A percentile compares a stretch with the other conserved stretches of the same genome.
These are phyloP conservation scores for Trichophyton verrucosum DNA, from an alignment of 2,329 filamentous ascomycete genomes.

Conservation along the genomic window DNA sequence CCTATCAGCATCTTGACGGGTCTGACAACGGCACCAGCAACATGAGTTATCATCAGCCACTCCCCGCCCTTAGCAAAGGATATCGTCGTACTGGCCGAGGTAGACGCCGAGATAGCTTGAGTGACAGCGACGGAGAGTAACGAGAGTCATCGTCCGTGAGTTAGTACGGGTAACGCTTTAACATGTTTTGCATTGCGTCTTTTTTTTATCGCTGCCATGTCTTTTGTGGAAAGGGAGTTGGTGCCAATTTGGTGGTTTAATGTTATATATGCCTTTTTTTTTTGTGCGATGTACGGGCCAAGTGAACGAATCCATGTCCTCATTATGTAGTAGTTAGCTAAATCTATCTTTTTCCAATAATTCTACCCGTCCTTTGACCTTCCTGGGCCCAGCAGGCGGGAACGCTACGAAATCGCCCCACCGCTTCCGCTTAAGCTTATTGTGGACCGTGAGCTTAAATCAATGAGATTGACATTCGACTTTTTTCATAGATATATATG, in stretches of 20 bases:
- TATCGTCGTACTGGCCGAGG: conserved; percentile 30
- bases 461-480: background rate
- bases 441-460: background rate
- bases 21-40: conserved; percentile 36
- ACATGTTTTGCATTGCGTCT: background rate
- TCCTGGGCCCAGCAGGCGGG: background rate
- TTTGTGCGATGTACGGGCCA: background rate
- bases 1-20: conserved; percentile 30
- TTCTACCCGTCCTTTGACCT: background rate
- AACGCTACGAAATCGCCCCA: background rate
- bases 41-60: conserved; percentile 45
- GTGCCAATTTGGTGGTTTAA: background rate
- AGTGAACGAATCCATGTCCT: background rate
- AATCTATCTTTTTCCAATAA: background rate
- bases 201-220: background rate
- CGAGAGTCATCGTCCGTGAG: conserved; percentile 18
- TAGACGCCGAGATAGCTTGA: conserved; percentile 40
- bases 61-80: conserved; percentile 41
- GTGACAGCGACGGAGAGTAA: conserved; percentile 38
- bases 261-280: background rate
- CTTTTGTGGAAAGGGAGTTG: background rate
- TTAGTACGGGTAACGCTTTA: background rate
- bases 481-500: background rate
- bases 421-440: background rate
- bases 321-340: conserved; percentile 1